Evolutionary conservation across 768 basidiomycete species (phyloP).

Genomic region (Mycena polygramma): DNA sequence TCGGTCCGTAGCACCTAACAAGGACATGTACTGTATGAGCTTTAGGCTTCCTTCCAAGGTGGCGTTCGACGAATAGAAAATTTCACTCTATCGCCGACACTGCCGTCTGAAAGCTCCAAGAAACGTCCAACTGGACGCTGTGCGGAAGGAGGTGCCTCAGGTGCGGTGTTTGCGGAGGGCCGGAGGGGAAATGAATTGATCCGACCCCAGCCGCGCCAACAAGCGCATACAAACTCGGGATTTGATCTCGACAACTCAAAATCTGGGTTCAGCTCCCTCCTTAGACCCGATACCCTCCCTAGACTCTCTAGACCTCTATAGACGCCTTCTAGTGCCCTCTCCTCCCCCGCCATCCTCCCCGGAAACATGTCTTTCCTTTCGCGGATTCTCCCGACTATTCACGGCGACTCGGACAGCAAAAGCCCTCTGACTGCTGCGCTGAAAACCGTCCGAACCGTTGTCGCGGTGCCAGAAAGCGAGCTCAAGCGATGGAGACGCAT

Average conservation of each 20-base stretch:
- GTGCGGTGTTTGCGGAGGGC: constrained; percentile 1
- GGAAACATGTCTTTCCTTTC: constrained; percentile 53
- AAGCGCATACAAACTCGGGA: not conserved
- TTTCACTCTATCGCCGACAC: constrained; percentile 1
- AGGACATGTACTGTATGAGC: constrained; percentile 98
- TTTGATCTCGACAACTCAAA: not conserved
- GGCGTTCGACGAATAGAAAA: constrained; percentile 44
- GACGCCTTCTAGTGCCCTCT: constrained; percentile 19
- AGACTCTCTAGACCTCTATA: constrained; percentile 38
- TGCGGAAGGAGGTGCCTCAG: not conserved
- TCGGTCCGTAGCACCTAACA: constrained; percentile 93
- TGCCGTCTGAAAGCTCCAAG: not conserved
- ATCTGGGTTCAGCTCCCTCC: constrained; percentile 33
- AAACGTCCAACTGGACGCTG: too few relatives aligned
- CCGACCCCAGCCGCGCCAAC: not conserved
- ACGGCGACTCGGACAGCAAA: constrained; percentile 65
- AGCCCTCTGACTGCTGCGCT: constrained; percentile 68
- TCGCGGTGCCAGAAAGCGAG: constrained; percentile 84
- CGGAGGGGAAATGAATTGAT: not conserved
- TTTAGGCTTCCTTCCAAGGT: constrained; percentile 69
- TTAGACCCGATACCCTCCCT: constrained; percentile 52
- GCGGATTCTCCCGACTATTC: constrained; percentile 62
- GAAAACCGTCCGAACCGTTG: constrained; percentile 74
- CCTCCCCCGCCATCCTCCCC: not conserved
- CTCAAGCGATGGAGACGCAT: constrained; percentile 89